phyloP scores from a whole-genome alignment of 2,329 filamentous ascomycete species.

The Diaporthe nobilis region DNA sequence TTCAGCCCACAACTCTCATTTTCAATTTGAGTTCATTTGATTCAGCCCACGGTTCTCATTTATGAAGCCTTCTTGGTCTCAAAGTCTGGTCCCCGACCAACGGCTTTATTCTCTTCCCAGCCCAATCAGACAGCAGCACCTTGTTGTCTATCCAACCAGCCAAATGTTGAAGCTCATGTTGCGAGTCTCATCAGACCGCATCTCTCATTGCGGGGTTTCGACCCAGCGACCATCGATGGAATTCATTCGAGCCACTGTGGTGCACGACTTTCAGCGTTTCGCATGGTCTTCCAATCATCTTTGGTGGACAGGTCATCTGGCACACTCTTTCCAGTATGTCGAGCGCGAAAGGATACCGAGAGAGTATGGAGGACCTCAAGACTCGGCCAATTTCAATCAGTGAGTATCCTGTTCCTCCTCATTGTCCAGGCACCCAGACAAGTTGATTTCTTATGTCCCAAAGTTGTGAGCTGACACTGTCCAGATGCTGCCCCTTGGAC shows the following conservation, averaged over 20 bases:
- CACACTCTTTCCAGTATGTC: too few relatives aligned
- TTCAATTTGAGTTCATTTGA: background rate
- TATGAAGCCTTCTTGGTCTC: background rate
- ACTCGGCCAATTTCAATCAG: background rate
- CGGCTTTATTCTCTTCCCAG: background rate
- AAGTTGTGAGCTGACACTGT: background rate
- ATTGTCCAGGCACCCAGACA: too few relatives aligned
- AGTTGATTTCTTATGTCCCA: too few relatives aligned
- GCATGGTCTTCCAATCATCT: too few relatives aligned
- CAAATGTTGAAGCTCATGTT: background rate
- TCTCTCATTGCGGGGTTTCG: background rate
- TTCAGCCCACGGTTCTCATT: background rate
- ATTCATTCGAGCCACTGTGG: too few relatives aligned
- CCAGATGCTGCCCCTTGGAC: background rate
- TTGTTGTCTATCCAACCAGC: background rate
- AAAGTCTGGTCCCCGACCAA: background rate
- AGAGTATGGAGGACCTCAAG: too few relatives aligned
- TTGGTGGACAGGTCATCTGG: too few relatives aligned
- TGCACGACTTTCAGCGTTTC: too few relatives aligned
- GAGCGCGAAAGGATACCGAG: background rate
- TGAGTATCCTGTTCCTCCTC: background rate
- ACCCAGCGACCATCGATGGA: background rate
- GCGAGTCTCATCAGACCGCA: background rate
- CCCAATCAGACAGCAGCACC: background rate
- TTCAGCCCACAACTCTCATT: background rate